These are phyloP conservation scores for Neofusicoccum laricinum DNA, from an alignment of 2,329 filamentous ascomycete genomes.

Conservation along the genomic window DNA sequence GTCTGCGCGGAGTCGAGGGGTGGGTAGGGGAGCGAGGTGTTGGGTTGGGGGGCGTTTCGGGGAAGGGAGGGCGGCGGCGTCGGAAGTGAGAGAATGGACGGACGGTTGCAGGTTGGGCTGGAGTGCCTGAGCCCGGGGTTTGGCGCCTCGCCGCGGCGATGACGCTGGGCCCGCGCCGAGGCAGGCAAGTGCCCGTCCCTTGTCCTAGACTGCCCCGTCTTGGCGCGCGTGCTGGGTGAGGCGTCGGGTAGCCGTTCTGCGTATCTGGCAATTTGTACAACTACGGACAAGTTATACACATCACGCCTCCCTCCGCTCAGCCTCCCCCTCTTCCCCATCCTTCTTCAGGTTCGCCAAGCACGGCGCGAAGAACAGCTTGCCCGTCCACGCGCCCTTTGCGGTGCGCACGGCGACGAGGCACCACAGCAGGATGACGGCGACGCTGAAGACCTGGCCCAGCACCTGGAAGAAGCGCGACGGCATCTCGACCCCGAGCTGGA, in stretches of 20 bases:
- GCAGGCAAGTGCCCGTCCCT: not conserved
- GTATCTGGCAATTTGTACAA: not conserved
- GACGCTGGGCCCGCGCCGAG: not conserved
- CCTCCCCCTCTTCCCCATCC: conserved; percentile 6
- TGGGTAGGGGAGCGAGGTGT: not conserved
- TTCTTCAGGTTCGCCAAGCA: conserved; percentile 36
- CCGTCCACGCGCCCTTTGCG: conserved; percentile 41
- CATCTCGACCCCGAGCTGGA: conserved; percentile 45
- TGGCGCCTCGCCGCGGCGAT: not conserved
- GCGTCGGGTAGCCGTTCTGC: not conserved
- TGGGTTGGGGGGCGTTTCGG: not conserved
- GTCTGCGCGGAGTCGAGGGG: no score
- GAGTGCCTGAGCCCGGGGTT: not conserved
- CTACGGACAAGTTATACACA: not conserved
- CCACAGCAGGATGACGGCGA: conserved; percentile 50
- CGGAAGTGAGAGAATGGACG: not conserved
- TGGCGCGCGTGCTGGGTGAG: not conserved
- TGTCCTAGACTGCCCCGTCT: not conserved
- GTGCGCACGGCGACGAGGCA: conserved; percentile 48
- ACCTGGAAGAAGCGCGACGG: conserved; percentile 51
- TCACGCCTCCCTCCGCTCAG: not conserved
- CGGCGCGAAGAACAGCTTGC: conserved; percentile 50
- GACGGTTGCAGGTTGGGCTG: not conserved
- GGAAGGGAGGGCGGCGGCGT: not conserved
- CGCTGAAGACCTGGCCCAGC: conserved; percentile 44